Conservation (phyloP, 768 basidiomycete species). For the Rickenella mellea region DNA sequence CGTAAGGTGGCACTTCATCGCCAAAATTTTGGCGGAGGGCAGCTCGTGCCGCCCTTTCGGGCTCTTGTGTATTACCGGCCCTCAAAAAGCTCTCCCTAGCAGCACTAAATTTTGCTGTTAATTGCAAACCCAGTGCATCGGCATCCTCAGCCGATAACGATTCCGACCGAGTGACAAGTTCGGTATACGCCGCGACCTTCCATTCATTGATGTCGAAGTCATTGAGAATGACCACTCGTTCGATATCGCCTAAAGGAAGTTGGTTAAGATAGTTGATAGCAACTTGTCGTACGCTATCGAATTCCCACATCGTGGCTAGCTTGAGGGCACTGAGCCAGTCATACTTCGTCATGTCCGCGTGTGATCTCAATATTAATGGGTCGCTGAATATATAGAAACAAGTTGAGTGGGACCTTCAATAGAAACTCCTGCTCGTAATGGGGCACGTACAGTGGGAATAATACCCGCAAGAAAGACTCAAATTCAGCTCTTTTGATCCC, state of each 20-base stretch:
- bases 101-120: slow-evolving; percentile 24
- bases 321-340: slow-evolving; percentile 33
- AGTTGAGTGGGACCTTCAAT: too few species aligned
- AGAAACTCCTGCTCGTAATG: too few species aligned
- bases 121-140: slow-evolving; percentile 30
- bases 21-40: too few species aligned
- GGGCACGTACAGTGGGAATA: slow-evolving; percentile 21
- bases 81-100: slow-evolving; percentile 31
- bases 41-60: too few species aligned
- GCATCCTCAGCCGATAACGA: slow-evolving; percentile 30
- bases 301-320: slow-evolving; percentile 31
- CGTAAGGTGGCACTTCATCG: too few species aligned
- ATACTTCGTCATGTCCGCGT: slow-evolving; percentile 7
- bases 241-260: slow-evolving; percentile 23
- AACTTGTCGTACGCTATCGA: slow-evolving; percentile 28
- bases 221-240: slow-evolving; percentile 30
- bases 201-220: slow-evolving; percentile 24
- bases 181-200: slow-evolving; percentile 26
- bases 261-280: slow-evolving; percentile 29
- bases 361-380: too few species aligned
- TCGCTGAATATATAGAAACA: too few species aligned
- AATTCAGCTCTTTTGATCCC: slow-evolving; percentile 18
- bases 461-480: slow-evolving; percentile 13
- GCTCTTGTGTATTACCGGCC: too few species aligned
- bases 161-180: slow-evolving; percentile 25